Evolutionary conservation across 352 stramenopile genomes (phyloP).

Genomic region (Globisporangium heterothallicum): DNA sequence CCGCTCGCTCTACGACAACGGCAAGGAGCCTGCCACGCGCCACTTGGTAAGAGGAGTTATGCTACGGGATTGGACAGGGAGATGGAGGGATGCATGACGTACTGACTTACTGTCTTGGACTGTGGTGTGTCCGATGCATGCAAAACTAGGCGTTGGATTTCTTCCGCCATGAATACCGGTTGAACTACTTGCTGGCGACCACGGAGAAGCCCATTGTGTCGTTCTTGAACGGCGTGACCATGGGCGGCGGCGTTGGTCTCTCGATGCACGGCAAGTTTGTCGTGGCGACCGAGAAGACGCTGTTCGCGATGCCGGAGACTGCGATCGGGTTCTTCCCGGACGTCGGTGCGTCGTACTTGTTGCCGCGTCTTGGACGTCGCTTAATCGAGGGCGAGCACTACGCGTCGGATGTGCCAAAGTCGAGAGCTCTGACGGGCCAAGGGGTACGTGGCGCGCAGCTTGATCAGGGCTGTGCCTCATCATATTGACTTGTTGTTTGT

Average conservation of each 20-base stretch:
- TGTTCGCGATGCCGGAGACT: constrained; percentile 99
- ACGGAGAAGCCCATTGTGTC: constrained; percentile 88
- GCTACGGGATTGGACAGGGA: no score
- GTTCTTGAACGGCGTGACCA: constrained; percentile 97
- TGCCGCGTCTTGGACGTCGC: constrained; percentile 83
- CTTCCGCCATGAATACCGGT: constrained; percentile 94
- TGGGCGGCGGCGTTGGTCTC: constrained; percentile 97
- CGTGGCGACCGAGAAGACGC: constrained; percentile 94
- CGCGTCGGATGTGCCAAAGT: constrained; percentile 61
- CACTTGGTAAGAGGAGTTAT: constrained; percentile 27
- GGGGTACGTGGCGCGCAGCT: no score
- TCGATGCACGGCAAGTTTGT: constrained; percentile 97
- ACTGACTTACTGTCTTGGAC: background rate
- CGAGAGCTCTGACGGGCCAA: constrained; percentile 63
- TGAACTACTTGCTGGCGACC: constrained; percentile 89
- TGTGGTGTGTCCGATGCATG: background rate
- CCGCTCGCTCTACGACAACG: constrained; percentile 83
- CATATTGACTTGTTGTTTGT: background rate
- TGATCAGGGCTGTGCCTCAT: no score
- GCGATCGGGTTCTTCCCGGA: constrained; percentile 98
- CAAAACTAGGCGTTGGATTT: constrained; percentile 71
- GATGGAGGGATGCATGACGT: no score
- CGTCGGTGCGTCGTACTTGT: constrained; percentile 91
- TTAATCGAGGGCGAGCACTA: constrained; percentile 69
- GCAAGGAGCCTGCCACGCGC: constrained; percentile 59